Conservation (phyloP, 2,329 filamentous ascomycete genomes). For the Aspergillus oerlinghausenensis region DNA sequence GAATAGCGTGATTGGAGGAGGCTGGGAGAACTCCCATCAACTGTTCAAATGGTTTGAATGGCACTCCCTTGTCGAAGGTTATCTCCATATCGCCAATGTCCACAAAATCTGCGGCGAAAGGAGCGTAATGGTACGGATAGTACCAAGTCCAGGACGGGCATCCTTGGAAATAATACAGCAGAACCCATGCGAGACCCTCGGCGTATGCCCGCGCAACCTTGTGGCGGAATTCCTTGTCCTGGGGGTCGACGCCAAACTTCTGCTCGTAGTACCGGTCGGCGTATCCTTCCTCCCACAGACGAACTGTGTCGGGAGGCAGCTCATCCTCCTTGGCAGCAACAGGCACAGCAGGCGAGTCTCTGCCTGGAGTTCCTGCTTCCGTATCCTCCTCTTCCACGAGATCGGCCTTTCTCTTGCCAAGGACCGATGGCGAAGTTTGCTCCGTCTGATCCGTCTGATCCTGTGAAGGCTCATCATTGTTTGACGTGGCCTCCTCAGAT, state of each 20-base stretch:
- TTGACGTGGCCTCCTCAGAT: conserved; percentile 20
- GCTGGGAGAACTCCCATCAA: conserved; percentile 97
- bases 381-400: conserved; percentile 58
- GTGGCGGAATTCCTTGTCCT: conserved; percentile 80
- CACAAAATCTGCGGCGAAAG: conserved; percentile 92
- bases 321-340: conserved; percentile 54
- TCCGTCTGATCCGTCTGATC: conserved; percentile 22
- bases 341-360: conserved; percentile 51
- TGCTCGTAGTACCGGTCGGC: conserved; percentile 94
- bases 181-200: conserved; percentile 90
- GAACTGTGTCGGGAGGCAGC: conserved; percentile 71
- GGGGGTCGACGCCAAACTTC: conserved; percentile 81
- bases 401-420: conserved; percentile 62
- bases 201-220: conserved; percentile 88
- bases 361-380: conserved; percentile 53
- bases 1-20: conserved; percentile 85
- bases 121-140: conserved; percentile 97
- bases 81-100: conserved; percentile 75
- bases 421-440: conserved; percentile 30
- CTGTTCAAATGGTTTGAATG: conserved; percentile 92
- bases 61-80: conserved; percentile 74
- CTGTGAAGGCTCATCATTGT: conserved; percentile 22
- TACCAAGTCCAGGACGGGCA: conserved; percentile 99
- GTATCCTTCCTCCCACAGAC: conserved; percentile 93
- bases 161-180: conserved; percentile 96